Evolutionary conservation across 2,329 filamentous ascomycete species (phyloP).

Genomic region (Claviceps sp.): DNA sequence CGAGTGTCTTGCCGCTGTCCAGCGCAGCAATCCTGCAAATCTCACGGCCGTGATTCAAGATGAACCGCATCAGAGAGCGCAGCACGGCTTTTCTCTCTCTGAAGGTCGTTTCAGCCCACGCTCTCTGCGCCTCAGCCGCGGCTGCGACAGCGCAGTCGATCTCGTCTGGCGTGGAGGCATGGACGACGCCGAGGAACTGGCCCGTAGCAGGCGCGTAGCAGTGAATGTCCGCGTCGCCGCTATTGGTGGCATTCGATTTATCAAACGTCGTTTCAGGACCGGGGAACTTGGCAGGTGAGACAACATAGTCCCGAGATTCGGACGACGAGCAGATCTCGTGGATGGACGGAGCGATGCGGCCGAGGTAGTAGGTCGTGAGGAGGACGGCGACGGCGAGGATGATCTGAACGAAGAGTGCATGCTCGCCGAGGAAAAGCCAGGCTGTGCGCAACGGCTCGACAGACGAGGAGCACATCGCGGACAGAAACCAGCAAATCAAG

Average conservation of each 20-base stretch:
- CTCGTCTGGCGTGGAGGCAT: constrained; percentile 59
- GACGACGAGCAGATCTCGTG: constrained; percentile 15
- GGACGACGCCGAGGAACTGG: constrained; percentile 63
- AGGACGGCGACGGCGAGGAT: constrained; percentile 10
- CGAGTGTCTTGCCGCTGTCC: constrained; percentile 91
- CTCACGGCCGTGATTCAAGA: constrained; percentile 78
- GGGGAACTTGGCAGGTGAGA: constrained; percentile 49
- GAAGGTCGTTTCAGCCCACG: constrained; percentile 71
- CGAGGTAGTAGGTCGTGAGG: constrained; percentile 17
- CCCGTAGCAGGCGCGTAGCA: constrained; percentile 89
- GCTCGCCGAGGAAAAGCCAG: constrained; percentile 4
- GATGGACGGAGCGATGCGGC: constrained; percentile 12
- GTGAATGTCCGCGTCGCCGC: constrained; percentile 56
- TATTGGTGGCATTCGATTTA: constrained; percentile 47
- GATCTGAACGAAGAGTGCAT: constrained; percentile 13
- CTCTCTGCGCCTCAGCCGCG: constrained; percentile 58
- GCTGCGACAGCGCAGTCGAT: constrained; percentile 69
- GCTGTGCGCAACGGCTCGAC: constrained; percentile 1
- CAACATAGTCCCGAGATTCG: constrained; percentile 42
- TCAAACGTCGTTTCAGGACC: constrained; percentile 41
- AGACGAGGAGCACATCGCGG: neutral
- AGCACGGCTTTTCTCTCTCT: constrained; percentile 65
- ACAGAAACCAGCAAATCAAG: neutral
- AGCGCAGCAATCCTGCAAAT: constrained; percentile 78
- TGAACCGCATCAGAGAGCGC: constrained; percentile 64